Base-by-base conservation (phyloP, 2,329 filamentous ascomycete species). In the Clarireedia monteithiana region DNA sequence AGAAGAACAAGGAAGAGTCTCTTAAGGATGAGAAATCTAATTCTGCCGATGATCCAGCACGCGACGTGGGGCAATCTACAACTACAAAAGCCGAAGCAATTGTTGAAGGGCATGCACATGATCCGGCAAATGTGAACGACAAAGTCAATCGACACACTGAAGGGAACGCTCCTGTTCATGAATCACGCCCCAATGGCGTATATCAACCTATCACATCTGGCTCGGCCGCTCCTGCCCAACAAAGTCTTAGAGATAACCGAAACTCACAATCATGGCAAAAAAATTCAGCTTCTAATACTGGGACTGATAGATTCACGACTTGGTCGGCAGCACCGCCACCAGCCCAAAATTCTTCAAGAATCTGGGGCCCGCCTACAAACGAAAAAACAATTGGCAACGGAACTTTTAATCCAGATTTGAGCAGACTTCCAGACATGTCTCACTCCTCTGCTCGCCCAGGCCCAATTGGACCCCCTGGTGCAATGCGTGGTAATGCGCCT, bases 371-470 rank as follows among this genome's bases (percentile, higher is more conserved):
- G 45, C 85, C n/a, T 14, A 82, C 82, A 54, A 85, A 81, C 63
- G 84, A 88, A 62, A 79, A 84, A 53, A 84, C 82, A 10, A 82
- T 91, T 20, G 88, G 88, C 3, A 91, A 91, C 68, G 88, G 88
- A 45, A 89, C 86, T 0, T 91, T 91, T 65, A 83, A 80, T 56
- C 77, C 81, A 12, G 81, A 83, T 62, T 75, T 86, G 51, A 77
- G 76, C 68, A 44, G 70, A 71, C 17, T 69, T 6, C 65, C 68
- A 27, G 66, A 53, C 39, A 40, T 53, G 44, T 26, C 51, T 48
- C 64, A 67, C 48, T 55, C 58, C 55, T 55, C 58, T 54, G 56
- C 64, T 36, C 61, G 60, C 48, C 68, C 68, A 46, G 68, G 65
- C 26, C 68, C 68, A 47, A 71, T 71, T 55, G 69, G 68, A 26